These are phyloP conservation scores for Coleophoma crateriformis DNA, from an alignment of 2,329 filamentous ascomycete genomes.

Conservation along the genomic window DNA sequence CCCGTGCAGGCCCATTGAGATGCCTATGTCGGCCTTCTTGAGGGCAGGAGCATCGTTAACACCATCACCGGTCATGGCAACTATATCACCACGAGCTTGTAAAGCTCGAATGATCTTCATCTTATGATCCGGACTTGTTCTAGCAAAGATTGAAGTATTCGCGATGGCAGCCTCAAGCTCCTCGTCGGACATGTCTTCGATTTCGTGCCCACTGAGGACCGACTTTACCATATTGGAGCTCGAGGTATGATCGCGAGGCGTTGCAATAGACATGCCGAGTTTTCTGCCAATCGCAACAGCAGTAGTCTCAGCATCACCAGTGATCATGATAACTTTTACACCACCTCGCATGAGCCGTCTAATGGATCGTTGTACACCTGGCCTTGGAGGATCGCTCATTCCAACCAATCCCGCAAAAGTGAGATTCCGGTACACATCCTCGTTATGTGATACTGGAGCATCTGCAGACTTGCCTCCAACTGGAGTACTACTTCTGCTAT, in stretches of 20 bases:
- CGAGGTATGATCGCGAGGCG: slow-evolving; percentile 42
- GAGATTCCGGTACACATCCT: slow-evolving; percentile 76
- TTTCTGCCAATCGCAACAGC: slow-evolving; percentile 91
- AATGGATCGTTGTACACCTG: slow-evolving; percentile 85
- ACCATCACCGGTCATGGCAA: slow-evolving; percentile 97
- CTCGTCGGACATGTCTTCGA: slow-evolving; percentile 85
- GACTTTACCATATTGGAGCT: slow-evolving; percentile 58
- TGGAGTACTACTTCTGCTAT: slow-evolving; percentile 45
- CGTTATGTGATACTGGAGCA: slow-evolving; percentile 37
- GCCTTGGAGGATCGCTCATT: slow-evolving; percentile 94
- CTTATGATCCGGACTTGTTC: slow-evolving; percentile 96
- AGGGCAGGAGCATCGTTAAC: slow-evolving; percentile 96
- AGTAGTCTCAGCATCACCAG: slow-evolving; percentile 91
- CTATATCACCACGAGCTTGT: slow-evolving; percentile 88
- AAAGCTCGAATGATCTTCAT: slow-evolving; percentile 92
- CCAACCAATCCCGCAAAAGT: slow-evolving; percentile 90
- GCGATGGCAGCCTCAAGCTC: slow-evolving; percentile 81
- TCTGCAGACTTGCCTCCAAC: slow-evolving; percentile 27
- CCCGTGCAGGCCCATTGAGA: slow-evolving; percentile 91
- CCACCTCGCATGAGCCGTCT: slow-evolving; percentile 86
- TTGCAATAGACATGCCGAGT: slow-evolving; percentile 81
- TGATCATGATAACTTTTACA: slow-evolving; percentile 98
- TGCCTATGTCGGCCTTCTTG: slow-evolving; percentile 96
- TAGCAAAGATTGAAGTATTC: slow-evolving; percentile 88
- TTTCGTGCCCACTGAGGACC: slow-evolving; percentile 82